Percentiles rank a stretch among this genome's conserved stretches.
Conservation (phyloP, 2,329 filamentous ascomycete species). For the Paracoccidioides lutzii region DNA sequence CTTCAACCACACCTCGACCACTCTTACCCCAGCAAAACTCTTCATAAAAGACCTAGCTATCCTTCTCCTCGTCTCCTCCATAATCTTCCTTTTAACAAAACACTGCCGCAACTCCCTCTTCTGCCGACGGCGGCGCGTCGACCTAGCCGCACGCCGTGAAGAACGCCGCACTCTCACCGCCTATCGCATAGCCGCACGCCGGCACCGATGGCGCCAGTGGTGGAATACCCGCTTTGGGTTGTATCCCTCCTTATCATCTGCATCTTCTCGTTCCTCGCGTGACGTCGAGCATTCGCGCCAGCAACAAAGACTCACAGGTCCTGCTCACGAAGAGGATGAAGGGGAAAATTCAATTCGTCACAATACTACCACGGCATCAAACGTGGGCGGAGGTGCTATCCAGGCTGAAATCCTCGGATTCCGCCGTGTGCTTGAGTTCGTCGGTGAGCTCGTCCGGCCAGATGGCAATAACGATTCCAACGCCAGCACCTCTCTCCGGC, state of each 20-base stretch:
- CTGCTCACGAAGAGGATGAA: conserved; percentile 21
- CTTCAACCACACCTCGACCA: neutral
- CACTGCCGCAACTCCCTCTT: conserved; percentile 28
- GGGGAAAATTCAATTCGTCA: conserved; percentile 1
- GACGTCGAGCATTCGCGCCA: conserved; percentile 19
- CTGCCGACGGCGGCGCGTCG: conserved; percentile 39
- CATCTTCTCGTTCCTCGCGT: neutral
- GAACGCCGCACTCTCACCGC: conserved; percentile 40
- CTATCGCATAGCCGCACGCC: conserved; percentile 42
- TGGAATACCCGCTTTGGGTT: conserved; percentile 27
- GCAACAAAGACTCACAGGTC: conserved; percentile 24
- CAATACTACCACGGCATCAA: conserved; percentile 13
- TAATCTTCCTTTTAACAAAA: conserved; percentile 24
- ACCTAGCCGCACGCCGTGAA: conserved; percentile 41
- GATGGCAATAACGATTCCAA: conserved; percentile 13
- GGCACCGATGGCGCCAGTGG: conserved; percentile 39
- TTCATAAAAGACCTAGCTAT: conserved; percentile 27
- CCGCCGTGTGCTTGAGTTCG: conserved; percentile 40
- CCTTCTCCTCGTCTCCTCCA: conserved; percentile 31
- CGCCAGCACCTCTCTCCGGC: neutral
- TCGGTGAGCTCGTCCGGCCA: conserved; percentile 36
- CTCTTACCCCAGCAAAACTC: conserved; percentile 6
- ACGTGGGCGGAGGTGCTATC: conserved; percentile 26
- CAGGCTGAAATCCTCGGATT: conserved; percentile 40
- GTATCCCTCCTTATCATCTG: no score